These are phyloP conservation scores for Apiospora arundinis DNA, from an alignment of 2,329 filamentous ascomycete genomes.

Conservation along the genomic window DNA sequence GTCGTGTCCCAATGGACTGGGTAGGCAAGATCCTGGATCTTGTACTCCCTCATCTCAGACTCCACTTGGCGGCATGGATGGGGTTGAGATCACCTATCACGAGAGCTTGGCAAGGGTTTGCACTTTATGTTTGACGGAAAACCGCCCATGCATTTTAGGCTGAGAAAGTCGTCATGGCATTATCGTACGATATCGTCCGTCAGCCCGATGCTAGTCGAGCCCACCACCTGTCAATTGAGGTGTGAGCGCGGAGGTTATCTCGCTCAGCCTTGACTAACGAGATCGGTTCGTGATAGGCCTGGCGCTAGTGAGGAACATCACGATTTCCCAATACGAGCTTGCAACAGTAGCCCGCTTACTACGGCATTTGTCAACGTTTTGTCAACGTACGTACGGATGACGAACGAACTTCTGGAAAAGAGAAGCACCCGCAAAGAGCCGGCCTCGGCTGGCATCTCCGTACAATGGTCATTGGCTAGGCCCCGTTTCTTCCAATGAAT, in stretches of 20 bases:
- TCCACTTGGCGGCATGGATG: slow-evolving; percentile 7
- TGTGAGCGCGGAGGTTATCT: neutral
- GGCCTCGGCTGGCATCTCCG: too few species aligned
- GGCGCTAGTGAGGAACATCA: neutral
- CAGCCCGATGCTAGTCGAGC: neutral
- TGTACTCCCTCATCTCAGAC: slow-evolving; percentile 10
- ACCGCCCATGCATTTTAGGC: neutral
- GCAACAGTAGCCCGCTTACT: neutral
- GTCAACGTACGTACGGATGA: neutral
- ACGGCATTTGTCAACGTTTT: neutral
- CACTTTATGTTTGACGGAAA: neutral
- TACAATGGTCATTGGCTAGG: neutral
- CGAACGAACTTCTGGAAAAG: neutral
- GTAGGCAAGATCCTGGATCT: slow-evolving; percentile 14
- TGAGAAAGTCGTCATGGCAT: neutral
- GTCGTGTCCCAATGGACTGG: slow-evolving; percentile 6
- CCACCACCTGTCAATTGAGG: neutral
- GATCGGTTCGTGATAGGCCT: neutral
- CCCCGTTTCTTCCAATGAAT: neutral
- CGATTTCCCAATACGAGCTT: slow-evolving; percentile 8
- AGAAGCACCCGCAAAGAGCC: neutral
- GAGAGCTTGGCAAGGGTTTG: neutral
- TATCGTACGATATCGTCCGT: slow-evolving; percentile 3
- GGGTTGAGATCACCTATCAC: slow-evolving; percentile 4
- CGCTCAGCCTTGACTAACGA: slow-evolving; percentile 6